Base-by-base conservation (phyloP, 2,329 filamentous ascomycete genomes). In the Botrytis galanthina region DNA sequence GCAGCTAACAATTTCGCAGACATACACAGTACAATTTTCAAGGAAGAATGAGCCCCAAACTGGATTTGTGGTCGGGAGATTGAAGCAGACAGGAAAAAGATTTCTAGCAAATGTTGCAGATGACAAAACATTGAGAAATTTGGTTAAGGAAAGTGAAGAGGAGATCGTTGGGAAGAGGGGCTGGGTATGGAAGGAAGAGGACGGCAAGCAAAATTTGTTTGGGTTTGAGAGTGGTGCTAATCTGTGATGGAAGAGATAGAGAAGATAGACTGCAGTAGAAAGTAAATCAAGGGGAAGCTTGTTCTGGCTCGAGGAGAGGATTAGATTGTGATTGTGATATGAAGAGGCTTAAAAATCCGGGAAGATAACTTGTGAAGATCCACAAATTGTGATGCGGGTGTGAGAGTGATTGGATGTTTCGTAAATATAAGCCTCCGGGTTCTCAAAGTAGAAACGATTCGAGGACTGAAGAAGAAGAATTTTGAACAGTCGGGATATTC, bases 101-200 rank as follows among this genome's bases (percentile, higher is more conserved):
- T 89, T 90, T 75, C 74, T 90, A 6, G 88, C 88, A 0, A 90
- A 90, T 75, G 84, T 88, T 78, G 86, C 81, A 0, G 86, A 89
- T 80, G 83, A 84, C 37, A 76, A 75, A 18, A 88, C 87, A 1
- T 76, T 89, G 74, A 76, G 79, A 37, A 80, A 83, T 51, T 81
- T 89, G 74, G 81, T 83, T 0, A 84, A 83, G 20, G 39, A 32
- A 72, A 81, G 77, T 22, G 76, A 77, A 0, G 80, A 80, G 7
- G 87, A 89, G 77, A 83, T 84, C 16, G 83, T 89, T 71, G 87
- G 87, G 4, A 82, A 82, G 74, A 79, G 70, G 16, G 87, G 87
- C 2, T 83, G 81, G 78, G 86, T 89, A 4, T 81, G 75, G 73
- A 77, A 46, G 1, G 77, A 70, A 37, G 77, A 79, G 9, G 77